phyloP scores from a whole-genome alignment of 176 grass and related monocot genomes.

The Metroxylon sagu region DNA sequence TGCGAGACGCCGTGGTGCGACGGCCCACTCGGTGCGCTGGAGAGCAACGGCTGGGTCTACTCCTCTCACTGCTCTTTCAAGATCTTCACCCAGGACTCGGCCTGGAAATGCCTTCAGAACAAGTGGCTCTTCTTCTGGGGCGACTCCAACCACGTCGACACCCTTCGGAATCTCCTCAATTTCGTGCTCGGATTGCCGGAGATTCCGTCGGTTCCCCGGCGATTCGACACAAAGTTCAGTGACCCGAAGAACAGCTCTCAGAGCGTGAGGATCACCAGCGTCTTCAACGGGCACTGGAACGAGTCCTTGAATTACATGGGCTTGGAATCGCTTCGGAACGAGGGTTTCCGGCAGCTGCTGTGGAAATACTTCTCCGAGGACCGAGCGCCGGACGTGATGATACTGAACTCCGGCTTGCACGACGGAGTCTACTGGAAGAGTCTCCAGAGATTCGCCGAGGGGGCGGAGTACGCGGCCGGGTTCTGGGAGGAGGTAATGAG shows the following conservation, averaged over 20 bases:
- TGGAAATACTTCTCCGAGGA: conserved; percentile 52
- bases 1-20: conserved; percentile 85
- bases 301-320: conserved; percentile 79
- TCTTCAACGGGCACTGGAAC: conserved; percentile 99
- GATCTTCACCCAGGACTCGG: conserved; percentile 48
- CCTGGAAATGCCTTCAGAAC: conserved; percentile 73
- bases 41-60: conserved; percentile 99
- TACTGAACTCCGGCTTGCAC: conserved; percentile 91
- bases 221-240: conserved; percentile 50
- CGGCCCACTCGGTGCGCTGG: conserved; percentile 57
- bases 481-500: conserved; percentile 71
- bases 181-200: conserved; percentile 65
- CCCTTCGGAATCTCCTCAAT: conserved; percentile 70
- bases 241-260: conserved; percentile 38
- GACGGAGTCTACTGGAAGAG: conserved; percentile 85
- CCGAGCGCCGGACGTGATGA: conserved; percentile 45
- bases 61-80: conserved; percentile 90
- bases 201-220: conserved; percentile 43
- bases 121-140: conserved; percentile 99
- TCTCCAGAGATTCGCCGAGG: conserved; percentile 32
- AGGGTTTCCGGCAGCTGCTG: conserved; percentile 40
- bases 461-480: conserved; percentile 44
- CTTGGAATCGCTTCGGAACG: conserved; percentile 58
- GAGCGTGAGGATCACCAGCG: conserved; percentile 68
- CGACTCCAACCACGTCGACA: conserved; percentile 97